phyloP scores from a whole-genome alignment of 78 protist genomes.

The Dictyostelium citrinum region DNA sequence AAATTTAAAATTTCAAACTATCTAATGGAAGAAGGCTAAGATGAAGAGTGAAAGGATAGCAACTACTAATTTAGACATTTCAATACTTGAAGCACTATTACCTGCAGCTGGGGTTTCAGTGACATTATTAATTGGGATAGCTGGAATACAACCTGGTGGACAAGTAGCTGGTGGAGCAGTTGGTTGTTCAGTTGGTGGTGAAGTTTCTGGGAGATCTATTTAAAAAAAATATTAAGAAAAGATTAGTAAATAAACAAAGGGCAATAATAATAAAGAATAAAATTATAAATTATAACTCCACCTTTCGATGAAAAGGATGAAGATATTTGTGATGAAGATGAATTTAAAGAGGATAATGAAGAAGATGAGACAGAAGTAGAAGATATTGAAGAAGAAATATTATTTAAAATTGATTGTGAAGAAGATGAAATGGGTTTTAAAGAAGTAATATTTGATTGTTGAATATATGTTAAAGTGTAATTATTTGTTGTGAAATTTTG shows the following conservation, averaged over 20 bases:
- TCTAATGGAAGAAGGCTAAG: slow-evolving; percentile 51
- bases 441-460: background rate
- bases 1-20: background rate
- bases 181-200: slow-evolving; percentile 1
- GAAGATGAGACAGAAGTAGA: background rate
- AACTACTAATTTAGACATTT: slow-evolving; percentile 28
- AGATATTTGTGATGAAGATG: too few species aligned
- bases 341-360: background rate
- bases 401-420: background rate
- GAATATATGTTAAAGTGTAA: background rate
- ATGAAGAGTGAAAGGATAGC: slow-evolving; percentile 31
- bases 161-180: slow-evolving; percentile 28
- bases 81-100: background rate
- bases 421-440: background rate
- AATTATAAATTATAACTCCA: background rate
- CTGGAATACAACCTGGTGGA: background rate
- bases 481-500: background rate
- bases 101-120: slow-evolving; percentile 59
- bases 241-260: background rate
- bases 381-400: background rate
- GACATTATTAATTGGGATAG: background rate
- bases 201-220: background rate
- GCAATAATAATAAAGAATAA: too few species aligned
- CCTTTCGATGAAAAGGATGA: background rate
- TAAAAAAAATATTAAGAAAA: background rate